Evolutionary conservation across 2,329 filamentous ascomycete genomes (phyloP), one percentile per base, ranked within the genome.

Genomic region (Ceratocystiopsis brevicomis): DNA sequence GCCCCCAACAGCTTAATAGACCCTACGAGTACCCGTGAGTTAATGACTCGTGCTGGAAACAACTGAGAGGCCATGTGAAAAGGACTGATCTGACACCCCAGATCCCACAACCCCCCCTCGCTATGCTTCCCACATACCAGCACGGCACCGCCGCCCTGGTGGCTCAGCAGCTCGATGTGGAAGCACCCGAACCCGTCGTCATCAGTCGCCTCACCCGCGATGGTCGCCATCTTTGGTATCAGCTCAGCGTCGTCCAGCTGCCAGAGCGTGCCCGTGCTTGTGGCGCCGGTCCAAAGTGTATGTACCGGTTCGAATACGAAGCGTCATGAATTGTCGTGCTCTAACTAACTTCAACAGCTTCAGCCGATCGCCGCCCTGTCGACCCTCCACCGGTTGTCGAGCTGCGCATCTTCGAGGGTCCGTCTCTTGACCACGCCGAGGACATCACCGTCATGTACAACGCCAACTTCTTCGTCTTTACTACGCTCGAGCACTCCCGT

Each of bases 381-480:
- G 88, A 95, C 59, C 87, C 83, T 48, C 90, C 90, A 3, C 90
- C 90, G 1, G 90, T 98, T 44, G 85, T 96, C 36, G 84, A 93
- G 61, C 68, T 98, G 48, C 80, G 79, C 51, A 81, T 96, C 50
- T 85, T 77, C 53, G 82, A 94, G 56, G 82, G 79, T 34, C 61
- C 67, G 33, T 65, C 76, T 21, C 67, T 76, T 19, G 68, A 73
- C 40, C 62, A 67, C 42, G 71, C 71, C 44, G 69, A 69, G 56
- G 81, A 86, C 48, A 74, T 86, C 54, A 96, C 90, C 2, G 93
- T 93, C 54, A 73, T 76, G 46, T 93, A 95, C 66, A 88, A 93
- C 56, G 87, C 87, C 56, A 94, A 93, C 62, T 96, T 96, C 71
- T 96, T 98, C 63, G 77, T 96, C 37, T 96, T 85, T 54, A 84